phyloP scores from a whole-genome alignment of 345 rosid species.

The Erodium maritimum region DNA sequence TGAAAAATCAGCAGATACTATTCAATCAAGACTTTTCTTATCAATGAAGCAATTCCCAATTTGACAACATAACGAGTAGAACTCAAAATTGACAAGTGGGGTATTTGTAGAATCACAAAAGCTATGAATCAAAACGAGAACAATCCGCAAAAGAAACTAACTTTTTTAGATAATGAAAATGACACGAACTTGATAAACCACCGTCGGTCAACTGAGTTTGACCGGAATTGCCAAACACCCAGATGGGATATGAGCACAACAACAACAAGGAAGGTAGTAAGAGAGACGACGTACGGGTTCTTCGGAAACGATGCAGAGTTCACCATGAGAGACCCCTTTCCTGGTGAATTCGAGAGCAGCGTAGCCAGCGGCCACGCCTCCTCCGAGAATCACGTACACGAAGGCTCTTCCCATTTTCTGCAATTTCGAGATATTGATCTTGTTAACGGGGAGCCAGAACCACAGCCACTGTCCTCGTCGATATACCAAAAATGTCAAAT shows the following conservation, averaged over 20 bases:
- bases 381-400: slow-evolving; percentile 87
- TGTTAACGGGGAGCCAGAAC: too few relatives aligned
- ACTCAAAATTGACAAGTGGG: background rate
- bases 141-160: too few relatives aligned
- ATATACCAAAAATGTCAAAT: too few relatives aligned
- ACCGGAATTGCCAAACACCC: background rate
- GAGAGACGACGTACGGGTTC: slow-evolving; percentile 49
- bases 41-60: background rate
- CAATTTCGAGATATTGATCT: too few relatives aligned
- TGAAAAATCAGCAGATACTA: background rate
- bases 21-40: too few relatives aligned
- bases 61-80: background rate
- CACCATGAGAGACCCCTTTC: slow-evolving; percentile 64
- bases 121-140: too few relatives aligned
- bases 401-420: slow-evolving; percentile 82
- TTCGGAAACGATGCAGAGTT: slow-evolving; percentile 88
- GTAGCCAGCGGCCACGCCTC: slow-evolving; percentile 95
- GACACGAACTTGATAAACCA: too few relatives aligned
- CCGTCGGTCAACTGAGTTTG: too few relatives aligned
- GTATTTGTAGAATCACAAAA: background rate
- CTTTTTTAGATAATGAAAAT: too few relatives aligned
- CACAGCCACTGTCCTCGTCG: too few relatives aligned
- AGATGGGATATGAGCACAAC: slow-evolving; percentile 6
- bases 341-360: slow-evolving; percentile 86
- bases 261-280: too few relatives aligned